phyloP scores from a whole-genome alignment of 1,284 basidiomycete genomes.

The Pyrrhoderma noxium region DNA sequence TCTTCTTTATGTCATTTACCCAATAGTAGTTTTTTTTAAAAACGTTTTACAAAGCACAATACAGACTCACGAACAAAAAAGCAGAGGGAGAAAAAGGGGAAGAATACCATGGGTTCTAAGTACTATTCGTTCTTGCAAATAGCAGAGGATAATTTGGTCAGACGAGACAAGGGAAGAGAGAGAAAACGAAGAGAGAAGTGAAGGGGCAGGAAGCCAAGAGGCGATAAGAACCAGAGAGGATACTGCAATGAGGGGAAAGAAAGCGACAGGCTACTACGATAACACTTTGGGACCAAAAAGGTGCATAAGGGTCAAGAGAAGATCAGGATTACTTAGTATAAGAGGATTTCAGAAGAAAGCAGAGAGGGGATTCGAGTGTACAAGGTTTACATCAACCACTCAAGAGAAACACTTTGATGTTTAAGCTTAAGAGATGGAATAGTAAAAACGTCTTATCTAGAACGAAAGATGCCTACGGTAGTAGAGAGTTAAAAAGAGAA shows the following conservation, averaged over 20 bases:
- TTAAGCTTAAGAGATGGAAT: neutral
- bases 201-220: neutral
- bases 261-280: constrained; percentile 14
- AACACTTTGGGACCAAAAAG: constrained; percentile 5
- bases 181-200: neutral
- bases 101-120: constrained; percentile 5
- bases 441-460: too few relatives aligned
- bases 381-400: constrained; percentile 1
- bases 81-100: neutral
- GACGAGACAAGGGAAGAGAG: neutral
- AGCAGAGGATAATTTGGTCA: neutral
- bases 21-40: too few relatives aligned
- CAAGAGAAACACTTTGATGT: too few relatives aligned
- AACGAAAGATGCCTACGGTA: too few relatives aligned
- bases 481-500: too few relatives aligned
- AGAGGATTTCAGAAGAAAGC: neutral
- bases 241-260: constrained; percentile 6
- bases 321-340: constrained; percentile 7
- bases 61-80: too few relatives aligned
- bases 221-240: neutral
- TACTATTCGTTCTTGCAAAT: constrained; percentile 1
- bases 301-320: neutral
- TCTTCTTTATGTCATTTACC: too few relatives aligned
- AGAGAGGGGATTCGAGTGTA: constrained; percentile 9
- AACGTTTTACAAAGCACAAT: too few relatives aligned